Base-by-base conservation (phyloP, 139 green algal species). In the Marvania coccoides region DNA sequence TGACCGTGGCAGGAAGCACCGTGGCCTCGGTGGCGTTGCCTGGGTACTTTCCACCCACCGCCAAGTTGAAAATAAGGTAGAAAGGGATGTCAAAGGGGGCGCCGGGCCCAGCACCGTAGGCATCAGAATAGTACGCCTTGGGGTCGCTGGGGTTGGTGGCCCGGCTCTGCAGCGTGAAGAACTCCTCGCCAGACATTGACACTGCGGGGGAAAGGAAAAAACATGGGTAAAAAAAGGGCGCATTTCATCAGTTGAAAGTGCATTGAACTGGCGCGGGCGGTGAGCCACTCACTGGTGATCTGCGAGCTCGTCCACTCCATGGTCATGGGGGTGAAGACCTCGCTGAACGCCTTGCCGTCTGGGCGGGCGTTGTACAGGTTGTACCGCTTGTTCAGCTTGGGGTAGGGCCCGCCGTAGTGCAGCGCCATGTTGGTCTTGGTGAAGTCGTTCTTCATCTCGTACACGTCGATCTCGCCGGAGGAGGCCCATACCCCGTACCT, bases 381-480 rank as follows among this genome's bases (percentile, higher is more conserved):
- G 36, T 70, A 62, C 1, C 26, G 13, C 10, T 61, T 29, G 10
- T 46, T 19, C 4, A 46, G 61, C 5, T 55, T 58, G 58, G 69
- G 29, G 7, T 15, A 48, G 19, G 70, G 30, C 3, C 62, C 62
- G 24, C 71, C 71, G 38, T 47, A 77, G 15, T 77, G 71, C 26
- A 77, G 31, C 5, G 40, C 63, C 19, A 63, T 36, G 12, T 40
- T 73, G 24, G 42, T 37, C 2, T 42, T 53, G 1, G 36, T 23
- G 46, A 77, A 64, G 26, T 67, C 42, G 12, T 77, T 77, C 8
- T 69, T 65, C 7, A 39, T 60, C 34, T 77, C 71, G 34, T 64
- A 57, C 8, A 77, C 33, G 36, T 77, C 70, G 6, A 77, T 77
- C 61, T 77, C 73, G 9, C 73, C 73, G 6, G 37, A 65, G 7